Conservation (phyloP, 352 stramenopile species). For the Phytophthora constricta region DNA sequence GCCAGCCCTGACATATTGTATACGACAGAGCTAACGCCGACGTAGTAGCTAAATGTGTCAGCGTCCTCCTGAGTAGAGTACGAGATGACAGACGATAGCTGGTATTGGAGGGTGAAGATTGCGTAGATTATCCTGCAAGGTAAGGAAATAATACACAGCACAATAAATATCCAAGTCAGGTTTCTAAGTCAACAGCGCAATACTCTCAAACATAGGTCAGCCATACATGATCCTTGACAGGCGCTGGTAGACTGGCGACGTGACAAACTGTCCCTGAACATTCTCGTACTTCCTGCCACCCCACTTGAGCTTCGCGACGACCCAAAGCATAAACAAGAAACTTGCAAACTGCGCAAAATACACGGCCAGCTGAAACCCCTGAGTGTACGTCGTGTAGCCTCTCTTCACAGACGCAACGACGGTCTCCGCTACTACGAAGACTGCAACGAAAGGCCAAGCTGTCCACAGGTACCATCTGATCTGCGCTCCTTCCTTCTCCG, state of each 20-base stretch:
- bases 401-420: constrained; percentile 27
- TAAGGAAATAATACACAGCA: constrained; percentile 4
- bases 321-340: constrained; percentile 48
- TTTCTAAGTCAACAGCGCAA: too few species aligned
- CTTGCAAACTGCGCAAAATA: constrained; percentile 53
- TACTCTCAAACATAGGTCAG: background rate
- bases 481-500: constrained; percentile 41
- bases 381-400: constrained; percentile 51
- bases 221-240: constrained; percentile 62
- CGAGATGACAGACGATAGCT: constrained; percentile 49
- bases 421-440: constrained; percentile 35
- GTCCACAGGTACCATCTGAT: constrained; percentile 35
- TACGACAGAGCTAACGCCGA: constrained; percentile 43
- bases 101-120: constrained; percentile 60
- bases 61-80: constrained; percentile 35
- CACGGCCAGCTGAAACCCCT: constrained; percentile 40
- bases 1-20: constrained; percentile 47
- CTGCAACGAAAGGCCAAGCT: constrained; percentile 33
- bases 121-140: constrained; percentile 47
- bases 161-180: too few species aligned
- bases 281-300: constrained; percentile 64
- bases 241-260: constrained; percentile 62
- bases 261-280: constrained; percentile 57
- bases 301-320: constrained; percentile 47
- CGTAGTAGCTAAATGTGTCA: constrained; percentile 31